A percentile compares a stretch with the other conserved stretches of the same genome.
phyloP scores from a whole-genome alignment of 352 stramenopile species.

The Achlya hypogyna region DNA sequence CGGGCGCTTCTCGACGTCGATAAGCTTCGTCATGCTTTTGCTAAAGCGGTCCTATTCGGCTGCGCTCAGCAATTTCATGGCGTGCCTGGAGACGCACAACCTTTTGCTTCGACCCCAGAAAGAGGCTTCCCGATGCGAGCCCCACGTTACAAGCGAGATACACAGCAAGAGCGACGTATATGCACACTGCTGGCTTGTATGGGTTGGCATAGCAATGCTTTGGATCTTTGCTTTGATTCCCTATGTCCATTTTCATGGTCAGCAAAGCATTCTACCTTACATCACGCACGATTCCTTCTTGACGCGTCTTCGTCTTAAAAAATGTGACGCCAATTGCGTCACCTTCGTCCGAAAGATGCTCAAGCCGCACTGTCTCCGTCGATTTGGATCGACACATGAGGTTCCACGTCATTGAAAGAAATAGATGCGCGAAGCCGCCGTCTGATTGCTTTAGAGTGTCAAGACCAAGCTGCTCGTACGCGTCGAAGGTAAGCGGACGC shows the following conservation, averaged over 20 bases:
- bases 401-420: conserved; percentile 3
- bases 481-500: not conserved
- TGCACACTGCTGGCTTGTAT: not conserved
- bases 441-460: not conserved
- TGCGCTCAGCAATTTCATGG: too few species aligned
- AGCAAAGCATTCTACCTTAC: not conserved
- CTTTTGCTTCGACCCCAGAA: too few species aligned
- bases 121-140: too few species aligned
- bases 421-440: conserved; percentile 8
- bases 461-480: not conserved
- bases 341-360: not conserved
- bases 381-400: conserved; percentile 7
- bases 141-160: not conserved
- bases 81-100: too few species aligned
- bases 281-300: not conserved
- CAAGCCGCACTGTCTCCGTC: not conserved
- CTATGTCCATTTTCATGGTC: not conserved
- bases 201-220: not conserved
- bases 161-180: not conserved
- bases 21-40: too few species aligned
- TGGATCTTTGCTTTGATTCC: not conserved
- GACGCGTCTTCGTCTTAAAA: not conserved
- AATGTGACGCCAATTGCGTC: conserved; percentile 3
- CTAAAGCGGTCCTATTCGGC: too few species aligned
- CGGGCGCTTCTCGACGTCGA: too few species aligned